Evolutionary conservation across 2,329 filamentous ascomycete genomes (phyloP), one percentile per base, ranked within the genome.

Genomic region (Botrytis fabae): DNA sequence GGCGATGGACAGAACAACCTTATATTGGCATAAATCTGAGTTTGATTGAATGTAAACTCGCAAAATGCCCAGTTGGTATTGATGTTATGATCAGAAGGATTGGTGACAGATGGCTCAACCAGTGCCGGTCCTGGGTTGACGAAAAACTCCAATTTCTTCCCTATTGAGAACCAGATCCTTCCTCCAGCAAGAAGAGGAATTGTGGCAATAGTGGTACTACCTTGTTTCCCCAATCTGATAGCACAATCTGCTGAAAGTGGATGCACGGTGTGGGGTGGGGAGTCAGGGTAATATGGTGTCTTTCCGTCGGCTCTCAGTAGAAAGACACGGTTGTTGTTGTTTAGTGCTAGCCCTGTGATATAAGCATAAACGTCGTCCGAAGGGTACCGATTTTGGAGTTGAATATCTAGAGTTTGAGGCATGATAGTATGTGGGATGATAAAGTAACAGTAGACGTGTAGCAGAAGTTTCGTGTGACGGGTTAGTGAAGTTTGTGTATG

Each of bases 21-120:
- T 44, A 95, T 90, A 77, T 92, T 92, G 77, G 88, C 89, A 79
- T 88, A 93, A 8, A 92, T 82, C 80, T 92, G 85, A 46, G 80
- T 78, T 51, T 81, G 77, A 81, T 92, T 92, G 82, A 87, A 91
- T 25, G 90, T 91, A 77, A 92, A 90, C 81, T 93, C 91, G 82
- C 86, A 89, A 79, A 93, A 93, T 42, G 85, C 87, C 91, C 91
- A 93, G 73, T 85, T 82, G 63, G 87, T 82, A 51, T 86, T 83
- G 79, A 89, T 89, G 80, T 92, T 93, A 2, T 85, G 81, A 78
- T 93, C 91, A 0, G 85, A 81, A 0, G 85, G 80, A 80, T 94
- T 94, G 46, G 88, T 91, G 40, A 91, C 89, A 16, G 90, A 91
- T 0, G 93, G 93, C 82, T 94, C 92, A 61, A 94, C 92, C 22